Evolutionary conservation across 495 filamentous ascomycete species (phyloP), one percentile per base, ranked within the genome.

Genomic region (Venustampulla echinocandica): DNA sequence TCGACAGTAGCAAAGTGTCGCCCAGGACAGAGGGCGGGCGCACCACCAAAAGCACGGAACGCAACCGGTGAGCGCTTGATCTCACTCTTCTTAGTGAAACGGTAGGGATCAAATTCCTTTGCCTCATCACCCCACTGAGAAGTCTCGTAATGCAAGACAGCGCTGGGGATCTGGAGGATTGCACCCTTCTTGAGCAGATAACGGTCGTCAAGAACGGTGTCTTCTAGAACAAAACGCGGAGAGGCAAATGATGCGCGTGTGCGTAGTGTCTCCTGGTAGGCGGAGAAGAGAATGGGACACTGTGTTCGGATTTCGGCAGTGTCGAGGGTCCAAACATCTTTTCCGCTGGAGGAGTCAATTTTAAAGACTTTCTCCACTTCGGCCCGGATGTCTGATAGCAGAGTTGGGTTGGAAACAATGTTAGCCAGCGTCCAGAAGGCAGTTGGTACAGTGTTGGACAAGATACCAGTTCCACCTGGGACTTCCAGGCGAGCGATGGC

Each of bases 11-110:
- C 64, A 42, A 67, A 69, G 22, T 61, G 55, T 6, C 61, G 53
- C 6, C 60, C 63, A n/a, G 63, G 63, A 42, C 63, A 66, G 11
- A 67, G 43, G 6, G 59, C 46, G 2, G 56, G 47, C 2, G 58
- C 58, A 18, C 61, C 61, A 6, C 63, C 64, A 18, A 62, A 68
- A 0, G 54, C 51, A 5, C 63, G 53, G 47, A 67, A 71, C 1
- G 62, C 65, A 2, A 50, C 46, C 0, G 43, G 46, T 24, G 58
- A 60, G 0, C 38, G 50, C 39, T 55, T 61, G 39, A 49, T 44
- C 6, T 37, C 45, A 3, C 36, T 9, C 1, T 19, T 22, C n/a
- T 40, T 47, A 13, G 49, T 33, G 28, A 66, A 68, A 4, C 63
- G 59, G 5, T 56, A 23, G 23, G 60, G 55, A 32, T 66, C 47